Conservation (phyloP, 805 yeast genomes). For the Ogataea paradorogensis region DNA sequence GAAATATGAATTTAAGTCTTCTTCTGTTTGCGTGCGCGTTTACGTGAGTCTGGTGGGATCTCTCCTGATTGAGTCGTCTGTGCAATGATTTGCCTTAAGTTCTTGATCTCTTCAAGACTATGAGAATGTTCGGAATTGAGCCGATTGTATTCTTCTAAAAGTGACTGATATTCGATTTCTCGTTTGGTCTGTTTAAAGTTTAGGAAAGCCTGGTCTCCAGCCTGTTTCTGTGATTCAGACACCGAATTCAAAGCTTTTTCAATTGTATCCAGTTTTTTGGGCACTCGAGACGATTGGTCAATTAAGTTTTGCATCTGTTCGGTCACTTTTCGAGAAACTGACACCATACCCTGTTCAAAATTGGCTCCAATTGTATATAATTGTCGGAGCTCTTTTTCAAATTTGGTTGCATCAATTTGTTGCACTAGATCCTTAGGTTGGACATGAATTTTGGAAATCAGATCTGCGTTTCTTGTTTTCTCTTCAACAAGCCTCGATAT, state of each 20-base stretch:
- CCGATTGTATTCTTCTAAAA: conserved; percentile 8
- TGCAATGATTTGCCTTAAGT: not conserved
- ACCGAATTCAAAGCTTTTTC: conserved; percentile 1
- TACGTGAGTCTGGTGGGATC: not conserved
- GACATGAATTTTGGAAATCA: conserved; percentile 17
- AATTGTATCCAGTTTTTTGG: not conserved
- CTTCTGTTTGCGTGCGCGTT: not conserved
- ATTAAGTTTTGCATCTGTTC: conserved; percentile 3
- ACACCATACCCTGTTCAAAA: conserved; percentile 7
- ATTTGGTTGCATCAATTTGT: not conserved
- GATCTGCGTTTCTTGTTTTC: conserved; percentile 35
- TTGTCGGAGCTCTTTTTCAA: conserved; percentile 3
- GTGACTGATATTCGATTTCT: conserved; percentile 8
- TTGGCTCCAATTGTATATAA: conserved; percentile 8
- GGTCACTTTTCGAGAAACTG: not conserved
- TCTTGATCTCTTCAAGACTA: not conserved
- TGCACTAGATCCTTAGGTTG: too few species aligned
- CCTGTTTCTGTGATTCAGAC: conserved; percentile 3
- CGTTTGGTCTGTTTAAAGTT: conserved; percentile 9
- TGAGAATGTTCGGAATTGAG: conserved; percentile 4
- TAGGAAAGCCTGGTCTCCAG: conserved; percentile 7
- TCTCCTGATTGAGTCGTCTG: not conserved
- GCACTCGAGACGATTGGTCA: not conserved
- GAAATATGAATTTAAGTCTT: conserved; percentile 21
- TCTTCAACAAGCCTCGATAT: conserved; percentile 48